Conservation (phyloP, 176 grass and related monocot genomes). For the Thinopyrum elongatum region DNA sequence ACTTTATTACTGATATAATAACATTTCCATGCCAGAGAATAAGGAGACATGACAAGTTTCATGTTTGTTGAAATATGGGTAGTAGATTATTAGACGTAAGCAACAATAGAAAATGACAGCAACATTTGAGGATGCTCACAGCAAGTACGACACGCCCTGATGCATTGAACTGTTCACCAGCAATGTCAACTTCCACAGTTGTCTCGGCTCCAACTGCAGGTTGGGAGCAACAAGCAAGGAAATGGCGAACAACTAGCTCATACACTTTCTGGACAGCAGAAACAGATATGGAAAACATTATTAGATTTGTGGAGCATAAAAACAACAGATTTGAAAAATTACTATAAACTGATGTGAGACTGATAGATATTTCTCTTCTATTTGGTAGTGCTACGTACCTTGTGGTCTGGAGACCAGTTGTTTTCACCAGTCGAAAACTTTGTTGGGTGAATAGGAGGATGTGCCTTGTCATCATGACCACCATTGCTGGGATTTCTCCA, state of each 20-base stretch:
- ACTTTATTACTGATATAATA: constrained; percentile 5
- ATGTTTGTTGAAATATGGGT: not conserved
- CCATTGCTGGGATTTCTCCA: constrained; percentile 97
- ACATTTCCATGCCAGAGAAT: constrained; percentile 9
- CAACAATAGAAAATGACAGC: constrained; percentile 24
- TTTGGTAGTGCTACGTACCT: constrained; percentile 37
- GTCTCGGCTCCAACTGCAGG: constrained; percentile 94
- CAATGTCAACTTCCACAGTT: constrained; percentile 85
- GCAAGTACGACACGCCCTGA: constrained; percentile 80
- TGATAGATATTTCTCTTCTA: constrained; percentile 18
- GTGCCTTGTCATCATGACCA: constrained; percentile 95
- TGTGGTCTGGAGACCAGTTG: constrained; percentile 67
- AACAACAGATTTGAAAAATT: not conserved
- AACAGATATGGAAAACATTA: constrained; percentile 16
- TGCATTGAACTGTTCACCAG: constrained; percentile 82
- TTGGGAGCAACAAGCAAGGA: constrained; percentile 97
- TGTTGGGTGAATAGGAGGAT: constrained; percentile 95
- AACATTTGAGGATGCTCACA: constrained; percentile 44
- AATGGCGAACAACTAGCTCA: constrained; percentile 94
- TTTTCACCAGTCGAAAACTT: constrained; percentile 71
- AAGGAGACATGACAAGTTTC: not conserved
- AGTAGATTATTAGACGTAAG: constrained; percentile 18
- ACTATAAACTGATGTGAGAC: not conserved
- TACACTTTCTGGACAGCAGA: constrained; percentile 73
- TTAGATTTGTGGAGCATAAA: constrained; percentile 11